Evolutionary conservation across 306 rosid genomes (phyloP).

Genomic region (Medicago arabica): DNA sequence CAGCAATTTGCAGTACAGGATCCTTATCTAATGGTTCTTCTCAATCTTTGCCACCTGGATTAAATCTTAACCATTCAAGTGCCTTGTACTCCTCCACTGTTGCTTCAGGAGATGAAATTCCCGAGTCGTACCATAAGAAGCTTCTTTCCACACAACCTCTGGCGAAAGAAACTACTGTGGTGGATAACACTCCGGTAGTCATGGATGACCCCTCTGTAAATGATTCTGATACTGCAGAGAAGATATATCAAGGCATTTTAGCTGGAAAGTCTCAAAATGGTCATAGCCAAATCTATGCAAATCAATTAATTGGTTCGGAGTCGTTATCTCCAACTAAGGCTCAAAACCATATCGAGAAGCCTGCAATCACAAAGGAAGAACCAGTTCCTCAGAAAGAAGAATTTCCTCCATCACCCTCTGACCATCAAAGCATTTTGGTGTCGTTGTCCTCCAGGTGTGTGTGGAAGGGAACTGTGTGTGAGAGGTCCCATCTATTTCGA

Average conservation of each 20-base stretch:
- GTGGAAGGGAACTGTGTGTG: slow-evolving; percentile 98
- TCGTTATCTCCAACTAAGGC: slow-evolving; percentile 50
- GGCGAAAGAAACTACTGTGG: slow-evolving; percentile 48
- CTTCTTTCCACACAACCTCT: slow-evolving; percentile 45
- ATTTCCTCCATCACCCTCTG: slow-evolving; percentile 87
- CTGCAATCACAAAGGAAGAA: slow-evolving; percentile 51
- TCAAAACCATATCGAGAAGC: slow-evolving; percentile 49
- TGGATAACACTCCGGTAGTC: slow-evolving; percentile 36
- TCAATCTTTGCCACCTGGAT: slow-evolving; percentile 45
- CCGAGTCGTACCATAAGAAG: slow-evolving; percentile 47
- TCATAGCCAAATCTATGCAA: slow-evolving; percentile 45
- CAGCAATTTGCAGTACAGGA: slow-evolving; percentile 43
- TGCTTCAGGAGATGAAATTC: slow-evolving; percentile 47
- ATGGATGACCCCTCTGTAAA: slow-evolving; percentile 48
- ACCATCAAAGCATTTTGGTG: slow-evolving; percentile 96
- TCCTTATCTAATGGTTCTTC: slow-evolving; percentile 51
- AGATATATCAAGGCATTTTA: slow-evolving; percentile 45
- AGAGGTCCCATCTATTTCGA: slow-evolving; percentile 93
- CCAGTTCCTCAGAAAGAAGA: slow-evolving; percentile 61
- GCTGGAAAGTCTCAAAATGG: slow-evolving; percentile 46
- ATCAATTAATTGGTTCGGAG: slow-evolving; percentile 46
- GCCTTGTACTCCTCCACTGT: slow-evolving; percentile 48
- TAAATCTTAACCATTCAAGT: slow-evolving; percentile 48
- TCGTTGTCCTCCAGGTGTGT: slow-evolving; percentile 93
- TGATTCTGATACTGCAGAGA: slow-evolving; percentile 47